Evolutionary conservation across 192 early-diverging fungal genomes (phyloP).

Genomic region (Coemansia sp.): DNA sequence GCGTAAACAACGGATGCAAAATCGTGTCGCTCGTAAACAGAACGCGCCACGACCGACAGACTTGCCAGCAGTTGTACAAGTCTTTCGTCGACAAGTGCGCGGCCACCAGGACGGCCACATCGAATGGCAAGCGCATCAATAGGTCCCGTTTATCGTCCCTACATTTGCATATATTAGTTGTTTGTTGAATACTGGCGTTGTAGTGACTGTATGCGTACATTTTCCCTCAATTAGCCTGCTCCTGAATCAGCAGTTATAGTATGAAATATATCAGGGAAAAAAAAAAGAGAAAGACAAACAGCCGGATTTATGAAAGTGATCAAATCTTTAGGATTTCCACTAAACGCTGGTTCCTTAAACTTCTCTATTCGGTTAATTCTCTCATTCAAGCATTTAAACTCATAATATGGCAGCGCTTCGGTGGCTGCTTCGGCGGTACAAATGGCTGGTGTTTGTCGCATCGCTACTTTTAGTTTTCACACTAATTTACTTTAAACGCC

Average conservation of each 20-base stretch:
- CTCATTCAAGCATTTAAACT: neutral
- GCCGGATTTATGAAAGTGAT: too few species aligned
- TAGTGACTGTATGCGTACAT: neutral
- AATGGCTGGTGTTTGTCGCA: neutral
- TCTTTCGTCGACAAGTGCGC: slow-evolving; percentile 19
- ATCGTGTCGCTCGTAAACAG: slow-evolving; percentile 30
- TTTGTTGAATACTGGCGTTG: neutral
- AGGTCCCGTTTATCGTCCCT: slow-evolving; percentile 26
- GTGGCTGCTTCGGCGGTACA: neutral
- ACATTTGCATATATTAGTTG: neutral
- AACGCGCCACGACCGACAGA: slow-evolving; percentile 26
- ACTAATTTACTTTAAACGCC: neutral
- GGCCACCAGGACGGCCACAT: slow-evolving; percentile 34
- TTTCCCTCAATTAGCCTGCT: neutral
- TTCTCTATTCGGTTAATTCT: too few species aligned
- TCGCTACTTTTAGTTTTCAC: neutral
- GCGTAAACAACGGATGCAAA: slow-evolving; percentile 23
- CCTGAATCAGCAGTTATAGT: too few species aligned
- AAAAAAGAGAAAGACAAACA: too few species aligned
- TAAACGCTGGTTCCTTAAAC: too few species aligned
- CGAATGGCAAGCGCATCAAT: slow-evolving; percentile 42
- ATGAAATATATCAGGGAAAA: too few species aligned
- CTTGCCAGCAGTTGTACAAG: slow-evolving; percentile 37
- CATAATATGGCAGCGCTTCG: neutral
- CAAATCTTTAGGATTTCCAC: too few species aligned